Conservation (phyloP, 495 filamentous ascomycete genomes). For the Lasiosphaeria miniovina region DNA sequence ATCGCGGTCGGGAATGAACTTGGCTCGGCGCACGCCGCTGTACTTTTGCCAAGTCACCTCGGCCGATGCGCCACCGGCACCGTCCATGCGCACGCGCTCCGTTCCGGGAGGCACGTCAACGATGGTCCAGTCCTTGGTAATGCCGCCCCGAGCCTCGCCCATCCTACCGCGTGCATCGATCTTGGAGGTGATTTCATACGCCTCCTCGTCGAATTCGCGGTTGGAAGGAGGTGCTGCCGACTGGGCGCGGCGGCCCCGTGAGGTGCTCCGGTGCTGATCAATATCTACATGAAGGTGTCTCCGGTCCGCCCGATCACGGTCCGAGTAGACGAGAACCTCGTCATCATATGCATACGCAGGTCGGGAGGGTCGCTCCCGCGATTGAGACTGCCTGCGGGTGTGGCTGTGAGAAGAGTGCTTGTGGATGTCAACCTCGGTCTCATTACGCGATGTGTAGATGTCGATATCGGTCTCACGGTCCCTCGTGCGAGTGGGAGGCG, state of each 20-base stretch:
- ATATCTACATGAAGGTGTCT: slow-evolving; percentile 58
- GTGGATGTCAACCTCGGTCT: slow-evolving; percentile 52
- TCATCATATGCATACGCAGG: slow-evolving; percentile 34
- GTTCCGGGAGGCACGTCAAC: slow-evolving; percentile 80
- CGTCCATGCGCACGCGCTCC: slow-evolving; percentile 70
- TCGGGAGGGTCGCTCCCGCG: slow-evolving; percentile 33
- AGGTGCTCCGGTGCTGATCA: slow-evolving; percentile 36
- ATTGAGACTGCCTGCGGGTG: slow-evolving; percentile 28
- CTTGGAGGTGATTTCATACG: slow-evolving; percentile 62
- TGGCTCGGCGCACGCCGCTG: slow-evolving; percentile 68
- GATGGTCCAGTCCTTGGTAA: slow-evolving; percentile 69
- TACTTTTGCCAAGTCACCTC: slow-evolving; percentile 75
- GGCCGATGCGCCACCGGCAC: slow-evolving; percentile 60
- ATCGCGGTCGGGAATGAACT: slow-evolving; percentile 57
- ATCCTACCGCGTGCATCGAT: slow-evolving; percentile 56
- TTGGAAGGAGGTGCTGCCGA: slow-evolving; percentile 43
- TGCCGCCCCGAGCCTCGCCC: slow-evolving; percentile 66
- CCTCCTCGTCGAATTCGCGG: slow-evolving; percentile 54
- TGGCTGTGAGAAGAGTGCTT: slow-evolving; percentile 31
- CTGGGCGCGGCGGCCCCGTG: slow-evolving; percentile 40
- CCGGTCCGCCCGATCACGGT: slow-evolving; percentile 57
- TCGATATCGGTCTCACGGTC: slow-evolving; percentile 52
- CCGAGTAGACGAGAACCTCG: slow-evolving; percentile 43
- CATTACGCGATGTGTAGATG: slow-evolving; percentile 44
- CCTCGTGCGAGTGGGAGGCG: slow-evolving; percentile 36